These are phyloP conservation scores for Claviceps lovelessii DNA, from an alignment of 2,329 filamentous ascomycete species.

Conservation along the genomic window DNA sequence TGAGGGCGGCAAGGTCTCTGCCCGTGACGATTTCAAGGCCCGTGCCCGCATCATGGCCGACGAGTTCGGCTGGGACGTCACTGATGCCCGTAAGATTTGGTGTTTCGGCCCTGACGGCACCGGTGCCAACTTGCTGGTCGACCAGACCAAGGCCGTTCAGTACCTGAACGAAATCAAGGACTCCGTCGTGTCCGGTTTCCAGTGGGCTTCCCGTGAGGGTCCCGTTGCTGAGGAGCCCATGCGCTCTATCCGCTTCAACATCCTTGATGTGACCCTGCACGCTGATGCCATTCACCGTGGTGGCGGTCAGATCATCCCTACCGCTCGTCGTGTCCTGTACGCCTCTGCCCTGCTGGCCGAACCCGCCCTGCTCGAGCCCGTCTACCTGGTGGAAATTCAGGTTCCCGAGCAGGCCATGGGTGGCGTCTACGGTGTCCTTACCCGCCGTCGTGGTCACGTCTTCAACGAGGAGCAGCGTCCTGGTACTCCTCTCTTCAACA, in stretches of 20 bases:
- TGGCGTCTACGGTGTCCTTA: slow-evolving; percentile 99
- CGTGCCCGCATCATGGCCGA: slow-evolving; percentile 93
- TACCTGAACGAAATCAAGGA: slow-evolving; percentile 99
- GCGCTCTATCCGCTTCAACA: slow-evolving; percentile 95
- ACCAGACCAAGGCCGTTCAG: slow-evolving; percentile 99
- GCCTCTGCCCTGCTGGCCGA: slow-evolving; percentile 82
- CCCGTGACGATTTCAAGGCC: slow-evolving; percentile 97
- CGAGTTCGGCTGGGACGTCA: slow-evolving; percentile 98
- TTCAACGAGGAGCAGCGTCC: slow-evolving; percentile 97
- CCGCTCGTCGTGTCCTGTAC: slow-evolving; percentile 93
- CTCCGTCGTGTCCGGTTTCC: slow-evolving; percentile 98
- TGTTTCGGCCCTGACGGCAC: slow-evolving; percentile 97
- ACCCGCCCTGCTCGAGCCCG: slow-evolving; percentile 84
- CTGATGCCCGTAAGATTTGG: slow-evolving; percentile 99
- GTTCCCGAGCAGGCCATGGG: slow-evolving; percentile 98
- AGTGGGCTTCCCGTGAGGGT: slow-evolving; percentile 97
- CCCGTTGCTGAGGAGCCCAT: slow-evolving; percentile 96
- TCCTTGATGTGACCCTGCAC: slow-evolving; percentile 98
- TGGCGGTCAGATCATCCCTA: slow-evolving; percentile 97
- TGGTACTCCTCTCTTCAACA: slow-evolving; percentile 97
- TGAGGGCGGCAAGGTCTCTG: slow-evolving; percentile 78
- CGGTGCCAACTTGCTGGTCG: slow-evolving; percentile 94
- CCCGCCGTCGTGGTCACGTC: slow-evolving; percentile 95
- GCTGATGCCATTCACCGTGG: slow-evolving; percentile 99
- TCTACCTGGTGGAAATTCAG: slow-evolving; percentile 99